Evolutionary conservation across 2,329 filamentous ascomycete species (phyloP).

Genomic region (Exophiala sp.): DNA sequence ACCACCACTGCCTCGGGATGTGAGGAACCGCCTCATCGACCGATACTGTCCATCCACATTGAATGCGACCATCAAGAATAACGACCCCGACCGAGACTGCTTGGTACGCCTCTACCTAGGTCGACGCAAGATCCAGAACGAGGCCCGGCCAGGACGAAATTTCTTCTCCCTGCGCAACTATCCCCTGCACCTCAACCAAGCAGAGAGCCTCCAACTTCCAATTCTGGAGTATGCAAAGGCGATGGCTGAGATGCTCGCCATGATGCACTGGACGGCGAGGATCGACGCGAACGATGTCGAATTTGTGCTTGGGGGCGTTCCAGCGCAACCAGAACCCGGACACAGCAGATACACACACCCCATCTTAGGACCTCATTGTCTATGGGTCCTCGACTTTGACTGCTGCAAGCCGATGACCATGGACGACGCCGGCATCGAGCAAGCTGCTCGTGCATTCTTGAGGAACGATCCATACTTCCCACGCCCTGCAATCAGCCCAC

Average conservation of each 20-base stretch:
- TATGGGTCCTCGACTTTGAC: conserved; percentile 53
- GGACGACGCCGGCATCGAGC: conserved; percentile 40
- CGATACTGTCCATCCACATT: conserved; percentile 33
- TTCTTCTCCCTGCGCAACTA: conserved; percentile 48
- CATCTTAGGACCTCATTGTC: conserved; percentile 29
- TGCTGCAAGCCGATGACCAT: conserved; percentile 38
- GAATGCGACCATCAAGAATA: conserved; percentile 28
- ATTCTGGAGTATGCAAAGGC: conserved; percentile 37
- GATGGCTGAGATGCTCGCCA: conserved; percentile 52
- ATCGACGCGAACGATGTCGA: conserved; percentile 56
- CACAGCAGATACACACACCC: background rate
- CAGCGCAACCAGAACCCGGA: background rate
- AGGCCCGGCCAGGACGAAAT: conserved; percentile 20
- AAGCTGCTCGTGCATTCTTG: conserved; percentile 45
- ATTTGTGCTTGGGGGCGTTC: conserved; percentile 46
- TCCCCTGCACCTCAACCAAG: conserved; percentile 49
- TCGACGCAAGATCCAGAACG: conserved; percentile 27
- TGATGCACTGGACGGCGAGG: conserved; percentile 48
- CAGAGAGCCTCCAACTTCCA: conserved; percentile 42
- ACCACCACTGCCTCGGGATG: conserved; percentile 30
- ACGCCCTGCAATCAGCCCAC: conserved; percentile 3
- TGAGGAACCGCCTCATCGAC: conserved; percentile 33
- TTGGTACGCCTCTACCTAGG: conserved; percentile 52
- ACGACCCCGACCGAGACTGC: conserved; percentile 44
- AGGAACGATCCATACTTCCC: conserved; percentile 51